Evolutionary conservation across 2,329 filamentous ascomycete species (phyloP).

Genomic region (Sporothrix mexicana): DNA sequence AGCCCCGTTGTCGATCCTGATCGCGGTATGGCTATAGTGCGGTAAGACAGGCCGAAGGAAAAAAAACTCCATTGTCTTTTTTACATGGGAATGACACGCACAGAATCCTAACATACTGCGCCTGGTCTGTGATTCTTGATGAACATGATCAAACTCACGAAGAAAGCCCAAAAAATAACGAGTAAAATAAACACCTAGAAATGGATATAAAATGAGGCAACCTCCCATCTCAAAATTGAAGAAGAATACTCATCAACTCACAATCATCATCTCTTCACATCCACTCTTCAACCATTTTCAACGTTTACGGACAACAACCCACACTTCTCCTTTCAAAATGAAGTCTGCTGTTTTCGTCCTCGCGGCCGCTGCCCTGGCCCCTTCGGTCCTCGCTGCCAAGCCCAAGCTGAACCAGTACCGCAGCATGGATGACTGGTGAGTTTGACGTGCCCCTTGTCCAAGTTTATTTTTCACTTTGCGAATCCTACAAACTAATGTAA

Average conservation of each 20-base stretch:
- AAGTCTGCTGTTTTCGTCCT: conserved; percentile 4
- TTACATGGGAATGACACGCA: too few species aligned
- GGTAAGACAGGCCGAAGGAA: too few species aligned
- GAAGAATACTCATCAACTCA: background rate
- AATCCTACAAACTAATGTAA: background rate
- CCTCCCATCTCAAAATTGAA: background rate
- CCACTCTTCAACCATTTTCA: background rate
- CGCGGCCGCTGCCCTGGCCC: background rate
- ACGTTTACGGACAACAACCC: too few species aligned
- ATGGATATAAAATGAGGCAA: background rate
- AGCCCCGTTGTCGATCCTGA: background rate
- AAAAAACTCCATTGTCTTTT: too few species aligned
- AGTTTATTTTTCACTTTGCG: too few species aligned
- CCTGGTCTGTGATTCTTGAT: too few species aligned
- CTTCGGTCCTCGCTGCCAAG: conserved; percentile 11
- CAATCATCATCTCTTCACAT: background rate
- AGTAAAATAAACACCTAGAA: too few species aligned
- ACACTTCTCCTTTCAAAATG: background rate
- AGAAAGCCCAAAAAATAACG: too few species aligned
- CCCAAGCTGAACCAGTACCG: conserved; percentile 24
- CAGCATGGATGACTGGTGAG: conserved; percentile 18
- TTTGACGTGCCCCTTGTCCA: too few species aligned
- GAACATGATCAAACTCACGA: background rate
- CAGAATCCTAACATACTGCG: too few species aligned
- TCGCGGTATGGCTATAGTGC: background rate